Conservation (phyloP, 345 rosid species). For the sweet orange (Citrus sinensis) region DVS_A1.0 CM039167.1:18921001-18921500, state of each 20-base stretch:
- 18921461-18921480: too few relatives aligned
- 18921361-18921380: neutral
- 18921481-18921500: neutral
- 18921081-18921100: slow-evolving; percentile 5
- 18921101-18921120: neutral
- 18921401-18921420: neutral
- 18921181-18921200: neutral
- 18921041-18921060: neutral
- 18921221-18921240: neutral
- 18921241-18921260: neutral
- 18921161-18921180: neutral
- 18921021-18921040: neutral
- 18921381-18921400: neutral
- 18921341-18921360: neutral
- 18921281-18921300: neutral
- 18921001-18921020: neutral
- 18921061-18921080: neutral
- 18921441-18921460: too few relatives aligned
- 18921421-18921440: neutral
- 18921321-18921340: neutral
- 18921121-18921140: neutral
- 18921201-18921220: neutral
- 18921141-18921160: too few relatives aligned
- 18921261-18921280: neutral
- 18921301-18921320: too few relatives aligned